These are phyloP conservation scores for Scutellaria barbata DNA, from an alignment of 257 asterid species.

Conservation along the genomic window DNA sequence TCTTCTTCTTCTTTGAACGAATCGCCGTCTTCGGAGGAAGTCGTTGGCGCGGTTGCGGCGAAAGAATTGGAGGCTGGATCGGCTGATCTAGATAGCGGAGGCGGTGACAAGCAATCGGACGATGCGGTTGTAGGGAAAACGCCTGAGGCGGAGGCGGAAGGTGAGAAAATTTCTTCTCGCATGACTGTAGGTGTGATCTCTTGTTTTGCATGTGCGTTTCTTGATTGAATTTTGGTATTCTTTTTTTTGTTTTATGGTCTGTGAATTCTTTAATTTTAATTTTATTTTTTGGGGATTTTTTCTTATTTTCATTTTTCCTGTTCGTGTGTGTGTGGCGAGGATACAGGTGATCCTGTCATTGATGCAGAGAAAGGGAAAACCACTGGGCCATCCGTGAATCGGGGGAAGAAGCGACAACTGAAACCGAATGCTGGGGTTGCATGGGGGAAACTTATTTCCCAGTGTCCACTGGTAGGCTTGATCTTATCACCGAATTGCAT, in stretches of 20 bases:
- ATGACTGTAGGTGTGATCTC: conserved; percentile 40
- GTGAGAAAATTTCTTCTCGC: conserved; percentile 50
- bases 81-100: conserved; percentile 67
- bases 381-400: conserved; percentile 40
- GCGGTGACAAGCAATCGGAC: conserved; percentile 50
- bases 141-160: conserved; percentile 54
- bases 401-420: conserved; percentile 69
- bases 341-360: conserved; percentile 55
- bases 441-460: conserved; percentile 95
- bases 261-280: neutral
- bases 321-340: conserved; percentile 5
- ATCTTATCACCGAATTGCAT: conserved; percentile 4
- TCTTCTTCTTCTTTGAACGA: conserved; percentile 73
- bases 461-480: conserved; percentile 72
- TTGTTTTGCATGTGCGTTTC: conserved; percentile 35
- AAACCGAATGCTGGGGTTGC: conserved; percentile 60
- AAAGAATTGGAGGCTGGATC: conserved; percentile 79
- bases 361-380: conserved; percentile 63
- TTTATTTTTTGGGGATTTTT: neutral
- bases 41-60: conserved; percentile 40
- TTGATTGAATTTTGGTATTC: conserved; percentile 28
- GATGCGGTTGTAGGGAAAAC: conserved; percentile 51
- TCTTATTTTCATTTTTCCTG: neutral
- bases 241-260: neutral
- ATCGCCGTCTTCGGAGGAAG: conserved; percentile 53